phyloP scores from a whole-genome alignment of 1,284 basidiomycete species.

The Golubevia sp. region DNA sequence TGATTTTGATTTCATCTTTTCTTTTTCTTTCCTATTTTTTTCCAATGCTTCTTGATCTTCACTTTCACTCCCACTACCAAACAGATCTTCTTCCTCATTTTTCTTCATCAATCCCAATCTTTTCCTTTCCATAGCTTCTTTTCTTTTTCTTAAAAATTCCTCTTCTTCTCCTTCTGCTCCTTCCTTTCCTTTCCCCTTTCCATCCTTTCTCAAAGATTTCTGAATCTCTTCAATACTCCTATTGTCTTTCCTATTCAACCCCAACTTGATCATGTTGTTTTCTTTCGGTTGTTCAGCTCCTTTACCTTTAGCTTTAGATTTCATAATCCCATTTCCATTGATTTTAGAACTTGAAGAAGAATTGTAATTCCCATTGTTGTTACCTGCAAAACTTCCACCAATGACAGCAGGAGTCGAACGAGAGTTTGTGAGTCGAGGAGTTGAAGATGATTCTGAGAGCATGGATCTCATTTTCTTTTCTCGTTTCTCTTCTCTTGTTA shows the following conservation, averaged over 20 bases:
- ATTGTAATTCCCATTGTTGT: neutral
- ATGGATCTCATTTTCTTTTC: neutral
- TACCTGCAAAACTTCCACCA: neutral
- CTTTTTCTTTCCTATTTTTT: neutral
- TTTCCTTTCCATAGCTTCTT: neutral
- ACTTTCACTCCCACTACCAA: neutral
- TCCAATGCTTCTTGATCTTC: too few species aligned
- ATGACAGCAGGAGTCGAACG: neutral
- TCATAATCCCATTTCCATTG: neutral
- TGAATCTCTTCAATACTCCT: neutral
- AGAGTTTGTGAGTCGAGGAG: neutral
- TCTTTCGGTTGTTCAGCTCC: too few species aligned
- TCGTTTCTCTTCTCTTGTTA: neutral
- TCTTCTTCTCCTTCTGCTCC: neutral
- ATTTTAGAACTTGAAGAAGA: neutral
- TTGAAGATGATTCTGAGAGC: neutral
- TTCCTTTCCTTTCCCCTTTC: neutral
- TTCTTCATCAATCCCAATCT: neutral
- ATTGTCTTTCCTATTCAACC: neutral
- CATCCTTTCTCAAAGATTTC: neutral
- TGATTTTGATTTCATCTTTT: neutral
- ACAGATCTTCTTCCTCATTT: neutral
- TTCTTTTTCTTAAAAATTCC: neutral
- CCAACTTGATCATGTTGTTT: neutral
- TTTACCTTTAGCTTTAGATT: too few species aligned